Base-by-base conservation (phyloP, 768 basidiomycete species). In the Mycena polygramma region DNA sequence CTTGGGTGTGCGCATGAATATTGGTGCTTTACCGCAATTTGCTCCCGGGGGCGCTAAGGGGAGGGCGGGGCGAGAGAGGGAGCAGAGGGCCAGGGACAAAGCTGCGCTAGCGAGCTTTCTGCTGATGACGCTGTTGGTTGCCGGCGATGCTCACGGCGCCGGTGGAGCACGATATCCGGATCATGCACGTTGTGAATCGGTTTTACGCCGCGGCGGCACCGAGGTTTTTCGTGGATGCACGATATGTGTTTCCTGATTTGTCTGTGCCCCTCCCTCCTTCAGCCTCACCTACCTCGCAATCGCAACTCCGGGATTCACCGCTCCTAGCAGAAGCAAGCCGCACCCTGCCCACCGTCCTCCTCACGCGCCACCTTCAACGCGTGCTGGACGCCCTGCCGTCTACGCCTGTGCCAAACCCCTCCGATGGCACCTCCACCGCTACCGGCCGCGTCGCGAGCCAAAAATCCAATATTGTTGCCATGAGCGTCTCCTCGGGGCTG, bases 171-270 rank as follows among this genome's bases (percentile, higher is more conserved):
- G 94, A 96, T 72, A 94, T 98, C 49, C 92, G 96, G n/a, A 88
- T 98, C 72, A 83, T 98, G 77, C 91, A 91, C 66, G 85, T 96
- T 49, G 87, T 97, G 77, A 95, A 96, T 68, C 95, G 95, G 3
- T 94, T 95, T 73, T 98, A 97, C 74, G 91, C 95, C 2, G 94
- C 96, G 1, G 92, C 94, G 86, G 74, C n/a, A n/a, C n/a, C n/a
- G n/a, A n/a, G n/a, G n/a, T n/a, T n/a, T n/a, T n/a, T n/a, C n/a
- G n/a, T n/a, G n/a, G n/a, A n/a, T n/a, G n/a, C n/a, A n/a, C n/a
- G n/a, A n/a, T n/a, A n/a, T n/a, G n/a, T n/a, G n/a, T n/a, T n/a
- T n/a, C n/a, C n/a, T n/a, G n/a, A n/a, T n/a, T n/a, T n/a, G n/a
- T n/a, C n/a, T n/a, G n/a, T n/a, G n/a, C n/a, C n/a, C n/a, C n/a